Evolutionary conservation across 1,139 yeast genomes (phyloP), one percentile per base, ranked within the genome.

Genomic region (Yamadazyma atmosphaerica): DNA sequence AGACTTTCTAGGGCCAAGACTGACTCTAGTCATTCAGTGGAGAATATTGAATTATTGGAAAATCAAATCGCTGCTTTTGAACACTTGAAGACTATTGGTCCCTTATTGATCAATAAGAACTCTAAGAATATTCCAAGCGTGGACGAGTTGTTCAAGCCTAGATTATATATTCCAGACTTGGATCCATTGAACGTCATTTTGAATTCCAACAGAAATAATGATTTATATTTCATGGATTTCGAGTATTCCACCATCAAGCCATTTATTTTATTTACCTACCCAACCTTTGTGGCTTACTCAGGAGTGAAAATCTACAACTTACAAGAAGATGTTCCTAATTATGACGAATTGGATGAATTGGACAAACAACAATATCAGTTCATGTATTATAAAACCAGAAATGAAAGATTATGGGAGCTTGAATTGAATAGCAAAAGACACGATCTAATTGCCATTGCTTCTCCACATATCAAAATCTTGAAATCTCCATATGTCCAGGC

Each of bases 331-430:
- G 74, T 88, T 43, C 88, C 86, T 32, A 83, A 79, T 36, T 89
- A 70, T 58, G 79, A 78, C 7, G 68, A 74, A 43, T 65, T 89
- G 63, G 78, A 79, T 37, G 94, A 83, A 24, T 65, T 77, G 32
- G 95, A 87, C 49, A 79, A 85, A 63, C 83, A 79, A 49, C 90
- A 89, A 56, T 86, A 86, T 53, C 83, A 83, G 54, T 89, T 85
- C 63, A 86, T 89, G 82, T 82, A 84, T 58, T 83, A 81, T 51
- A 82, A 90, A 61, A 89, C 98, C 6, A 83, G 96, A 72, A 88
- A 89, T 59, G 96, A 90, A 63, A 82, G 86, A 51, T 65, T 86
- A 41, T 92, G 95, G 90, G 98, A 90, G 62, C 63, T 76, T 46
- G 77, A 82, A 31, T 71, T 90, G 51, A 86, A 86, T 56, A 75